Evolutionary conservation across 371 early-diverging fungal genomes (phyloP), one percentile per base, ranked within the genome.

Genomic region (Synchytrium microbalum): DNA sequence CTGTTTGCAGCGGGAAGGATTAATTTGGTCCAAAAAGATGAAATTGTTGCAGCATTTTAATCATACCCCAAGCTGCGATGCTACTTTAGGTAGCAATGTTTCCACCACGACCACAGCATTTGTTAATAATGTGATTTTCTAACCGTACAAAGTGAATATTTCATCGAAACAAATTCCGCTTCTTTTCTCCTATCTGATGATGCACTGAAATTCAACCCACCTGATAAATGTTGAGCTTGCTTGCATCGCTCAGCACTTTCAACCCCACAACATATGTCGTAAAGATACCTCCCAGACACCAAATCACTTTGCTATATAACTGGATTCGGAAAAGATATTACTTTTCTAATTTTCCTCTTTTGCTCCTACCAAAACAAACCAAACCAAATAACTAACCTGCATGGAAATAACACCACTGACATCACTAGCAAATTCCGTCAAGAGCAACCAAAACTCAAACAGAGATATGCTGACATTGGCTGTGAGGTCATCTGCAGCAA

Each of bases 371-470:
- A n/a, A n/a, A n/a, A n/a, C n/a, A n/a, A 29, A 58, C 14, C 19
- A 58, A 14, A 58, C 14, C 14, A 14, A 29, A 58, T 58, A 19
- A 5, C 26, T 19, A 51, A 86, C 88, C 67, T 84, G 76, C 28
- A 87, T 71, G 29, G 81, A 84, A 54, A 87, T 82, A 33, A 90
- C 69, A 26, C 87, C 67, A 31, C 88, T 84, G 55, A 87, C 79
- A 62, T 92, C 92, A 63, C 84, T 80, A 27, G 88, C 87, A 82
- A 90, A 93, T 58, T 85, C 87, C 26, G 86, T 77, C 76, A 93
- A 72, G 19, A 88, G 69, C 31, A 84, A 84, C 67, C 89, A 75
- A 0, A 78, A 63, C 58, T 72, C 54, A 32, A 67, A 64, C 0
- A 72, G 75, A 54, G 72, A 70, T 33, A 62, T 33, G 27, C 67